phyloP scores from a whole-genome alignment of 495 filamentous ascomycete species.

The Annulohypoxylon stygium region DNA sequence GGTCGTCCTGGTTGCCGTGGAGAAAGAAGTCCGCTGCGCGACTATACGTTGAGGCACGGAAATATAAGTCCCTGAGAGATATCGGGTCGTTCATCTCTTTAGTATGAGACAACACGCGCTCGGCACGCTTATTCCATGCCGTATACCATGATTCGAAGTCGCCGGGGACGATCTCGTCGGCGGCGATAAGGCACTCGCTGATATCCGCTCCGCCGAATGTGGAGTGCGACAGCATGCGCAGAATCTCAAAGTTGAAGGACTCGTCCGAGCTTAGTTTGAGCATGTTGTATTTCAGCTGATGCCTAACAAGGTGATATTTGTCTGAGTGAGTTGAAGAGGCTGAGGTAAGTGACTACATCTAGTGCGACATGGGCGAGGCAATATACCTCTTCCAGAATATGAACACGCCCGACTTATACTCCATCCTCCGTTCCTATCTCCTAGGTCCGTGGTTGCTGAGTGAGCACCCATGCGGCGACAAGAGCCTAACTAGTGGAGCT shows the following conservation, averaged over 20 bases:
- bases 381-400: neutral
- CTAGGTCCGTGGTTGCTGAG: neutral
- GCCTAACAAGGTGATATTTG: neutral
- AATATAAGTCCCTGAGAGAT: constrained; percentile 53
- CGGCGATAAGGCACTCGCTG: constrained; percentile 53
- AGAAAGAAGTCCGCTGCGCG: constrained; percentile 59
- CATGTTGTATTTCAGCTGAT: constrained; percentile 14
- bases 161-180: constrained; percentile 51
- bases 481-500: neutral
- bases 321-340: neutral
- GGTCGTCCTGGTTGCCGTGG: constrained; percentile 56
- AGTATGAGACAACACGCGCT: constrained; percentile 26
- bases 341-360: neutral
- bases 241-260: constrained; percentile 51
- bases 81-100: constrained; percentile 39
- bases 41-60: constrained; percentile 59
- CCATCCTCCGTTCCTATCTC: neutral
- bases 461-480: neutral
- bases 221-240: constrained; percentile 46
- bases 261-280: constrained; percentile 46
- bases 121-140: constrained; percentile 43
- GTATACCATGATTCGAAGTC: constrained; percentile 53
- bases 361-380: neutral
- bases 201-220: constrained; percentile 51
- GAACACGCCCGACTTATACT: neutral